phyloP scores from a whole-genome alignment of 805 yeast species.

The Brettanomyces anomalus region DNA sequence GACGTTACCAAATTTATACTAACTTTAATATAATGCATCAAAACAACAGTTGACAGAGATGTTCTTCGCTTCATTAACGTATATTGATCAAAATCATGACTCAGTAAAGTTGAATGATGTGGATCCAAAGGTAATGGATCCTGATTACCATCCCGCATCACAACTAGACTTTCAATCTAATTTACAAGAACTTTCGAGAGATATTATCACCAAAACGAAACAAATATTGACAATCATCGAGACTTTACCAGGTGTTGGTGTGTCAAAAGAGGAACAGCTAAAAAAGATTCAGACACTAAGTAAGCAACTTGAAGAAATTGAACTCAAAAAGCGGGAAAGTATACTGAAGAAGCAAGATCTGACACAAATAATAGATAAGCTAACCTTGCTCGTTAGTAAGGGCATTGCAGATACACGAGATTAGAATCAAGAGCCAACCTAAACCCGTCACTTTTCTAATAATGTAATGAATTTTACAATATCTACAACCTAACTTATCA shows the following conservation, averaged over 20 bases:
- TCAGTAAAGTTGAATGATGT: constrained; percentile 37
- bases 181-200: constrained; percentile 72
- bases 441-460: no score
- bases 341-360: constrained; percentile 57
- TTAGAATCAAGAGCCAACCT: neutral
- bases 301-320: constrained; percentile 50
- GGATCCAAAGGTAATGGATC: constrained; percentile 55
- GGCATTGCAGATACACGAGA: constrained; percentile 40
- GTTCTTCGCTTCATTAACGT: constrained; percentile 68
- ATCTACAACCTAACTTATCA: no score
- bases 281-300: constrained; percentile 53
- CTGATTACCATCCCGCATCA: constrained; percentile 39
- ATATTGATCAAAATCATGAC: constrained; percentile 70
- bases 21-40: neutral
- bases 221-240: constrained; percentile 82
- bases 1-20: neutral
- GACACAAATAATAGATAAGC: constrained; percentile 50
- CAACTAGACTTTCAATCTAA: constrained; percentile 33
- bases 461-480: no score
- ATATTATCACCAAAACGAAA: constrained; percentile 74
- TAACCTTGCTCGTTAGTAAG: constrained; percentile 51
- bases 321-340: constrained; percentile 46
- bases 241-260: constrained; percentile 89
- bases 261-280: constrained; percentile 67
- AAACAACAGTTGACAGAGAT: constrained; percentile 52